A percentile compares a stretch with the other conserved stretches of the same genome.
These are phyloP conservation scores for Saccharomyces hybrid DNA, from an alignment of 1,139 yeast genomes.

Conservation along the genomic window DNA sequence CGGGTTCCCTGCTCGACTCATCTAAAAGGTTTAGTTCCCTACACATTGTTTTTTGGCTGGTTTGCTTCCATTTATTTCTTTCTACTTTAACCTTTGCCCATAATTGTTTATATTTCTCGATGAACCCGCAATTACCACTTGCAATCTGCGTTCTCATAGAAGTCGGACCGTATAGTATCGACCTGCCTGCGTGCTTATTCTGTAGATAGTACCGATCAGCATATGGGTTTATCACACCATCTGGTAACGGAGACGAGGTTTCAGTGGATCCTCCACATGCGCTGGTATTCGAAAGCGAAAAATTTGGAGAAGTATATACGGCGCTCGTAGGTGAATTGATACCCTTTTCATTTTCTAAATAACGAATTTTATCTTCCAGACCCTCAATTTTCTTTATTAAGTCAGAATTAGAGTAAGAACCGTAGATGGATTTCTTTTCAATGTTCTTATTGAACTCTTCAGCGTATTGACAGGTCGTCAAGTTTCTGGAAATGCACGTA, in stretches of 20 bases:
- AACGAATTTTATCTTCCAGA: not conserved
- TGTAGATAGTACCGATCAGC: slow-evolving; percentile 13
- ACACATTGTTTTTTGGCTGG: slow-evolving; percentile 5
- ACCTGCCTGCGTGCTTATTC: slow-evolving; percentile 14
- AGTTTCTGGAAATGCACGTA: slow-evolving; percentile 20
- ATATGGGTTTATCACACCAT: slow-evolving; percentile 12
- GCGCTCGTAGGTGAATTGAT: not conserved
- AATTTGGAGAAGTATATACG: not conserved
- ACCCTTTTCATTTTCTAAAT: not conserved
- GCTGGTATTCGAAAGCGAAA: not conserved
- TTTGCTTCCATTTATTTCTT: slow-evolving; percentile 18
- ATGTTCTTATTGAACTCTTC: slow-evolving; percentile 6
- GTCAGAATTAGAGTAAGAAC: not conserved
- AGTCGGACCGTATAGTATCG: slow-evolving; percentile 25
- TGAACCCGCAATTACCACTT: slow-evolving; percentile 16
- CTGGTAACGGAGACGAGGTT: not conserved
- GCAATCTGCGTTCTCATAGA: slow-evolving; percentile 18
- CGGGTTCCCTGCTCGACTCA: not conserved
- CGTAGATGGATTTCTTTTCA: not conserved
- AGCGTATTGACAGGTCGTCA: slow-evolving; percentile 22
- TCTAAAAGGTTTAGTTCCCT: slow-evolving; percentile 7
- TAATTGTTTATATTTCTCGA: slow-evolving; percentile 16
- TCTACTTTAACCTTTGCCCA: slow-evolving; percentile 22
- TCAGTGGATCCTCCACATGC: not conserved
- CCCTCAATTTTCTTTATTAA: slow-evolving; percentile 4